Evolutionary conservation across 1,284 basidiomycete species (phyloP).

Genomic region (Hemileia vastatrix): DNA sequence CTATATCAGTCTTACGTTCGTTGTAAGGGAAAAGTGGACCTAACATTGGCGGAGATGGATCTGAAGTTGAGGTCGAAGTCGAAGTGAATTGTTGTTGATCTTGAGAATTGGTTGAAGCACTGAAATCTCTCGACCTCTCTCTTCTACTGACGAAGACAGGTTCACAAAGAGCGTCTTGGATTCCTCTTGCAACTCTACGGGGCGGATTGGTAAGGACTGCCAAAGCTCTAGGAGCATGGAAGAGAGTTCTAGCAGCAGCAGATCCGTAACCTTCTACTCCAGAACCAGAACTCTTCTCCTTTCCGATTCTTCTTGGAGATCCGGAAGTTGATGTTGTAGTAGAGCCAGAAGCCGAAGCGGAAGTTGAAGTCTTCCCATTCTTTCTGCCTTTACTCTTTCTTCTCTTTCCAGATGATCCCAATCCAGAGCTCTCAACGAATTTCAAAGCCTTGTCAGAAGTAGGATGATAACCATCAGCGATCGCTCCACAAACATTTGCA

Average conservation of each 20-base stretch:
- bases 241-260: neutral
- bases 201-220: neutral
- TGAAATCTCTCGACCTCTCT: neutral
- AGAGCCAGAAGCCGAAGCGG: neutral
- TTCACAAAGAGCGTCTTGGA: neutral
- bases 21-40: conserved; percentile 31
- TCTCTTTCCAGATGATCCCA: neutral
- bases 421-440: neutral
- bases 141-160: neutral
- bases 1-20: conserved; percentile 31
- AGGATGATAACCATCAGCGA: conserved; percentile 26
- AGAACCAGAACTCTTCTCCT: neutral
- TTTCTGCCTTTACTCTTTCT: neutral
- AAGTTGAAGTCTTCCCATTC: neutral
- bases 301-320: neutral
- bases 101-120: neutral
- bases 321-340: neutral
- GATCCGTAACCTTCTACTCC: neutral
- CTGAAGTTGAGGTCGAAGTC: neutral
- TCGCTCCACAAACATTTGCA: conserved; percentile 33
- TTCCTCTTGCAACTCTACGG: neutral
- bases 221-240: neutral
- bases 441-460: neutral
- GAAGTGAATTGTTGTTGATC: neutral
- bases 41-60: conserved; percentile 12